phyloP scores from a whole-genome alignment of 2,329 filamentous ascomycete species.

The Teratosphaeria gauchensis region DNA sequence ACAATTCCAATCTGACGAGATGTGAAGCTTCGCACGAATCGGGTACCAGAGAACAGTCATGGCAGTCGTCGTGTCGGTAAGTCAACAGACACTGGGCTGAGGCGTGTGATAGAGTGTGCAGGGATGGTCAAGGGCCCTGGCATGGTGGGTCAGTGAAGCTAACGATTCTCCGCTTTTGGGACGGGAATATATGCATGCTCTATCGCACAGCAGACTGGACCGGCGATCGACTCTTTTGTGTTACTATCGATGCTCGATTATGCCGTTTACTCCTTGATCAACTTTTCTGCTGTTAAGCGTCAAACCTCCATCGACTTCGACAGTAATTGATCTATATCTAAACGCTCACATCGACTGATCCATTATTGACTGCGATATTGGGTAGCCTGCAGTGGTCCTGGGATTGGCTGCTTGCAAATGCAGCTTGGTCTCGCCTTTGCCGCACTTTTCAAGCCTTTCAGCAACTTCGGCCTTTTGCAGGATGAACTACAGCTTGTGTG shows the following conservation, averaged over 20 bases:
- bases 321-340: neutral
- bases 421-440: neutral
- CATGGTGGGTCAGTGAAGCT: neutral
- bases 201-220: neutral
- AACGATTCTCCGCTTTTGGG: neutral
- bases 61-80: neutral
- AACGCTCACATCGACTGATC: neutral
- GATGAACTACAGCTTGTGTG: neutral
- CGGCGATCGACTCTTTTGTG: neutral
- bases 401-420: neutral
- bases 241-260: neutral
- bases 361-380: neutral
- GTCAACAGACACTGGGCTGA: neutral
- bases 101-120: constrained; percentile 2
- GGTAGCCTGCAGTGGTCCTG: no score
- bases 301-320: neutral
- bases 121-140: neutral
- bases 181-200: constrained; percentile 3
- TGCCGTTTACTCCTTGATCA: neutral
- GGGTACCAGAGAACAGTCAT: neutral
- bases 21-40: neutral
- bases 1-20: neutral
- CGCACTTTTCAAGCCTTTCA: neutral
- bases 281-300: neutral
- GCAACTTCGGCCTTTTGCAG: neutral